Percentiles rank a stretch among this genome's conserved stretches.
Evolutionary conservation across 371 early-diverging fungal genomes (phyloP).

Genomic region (Gilbertella persicaria): DNA sequence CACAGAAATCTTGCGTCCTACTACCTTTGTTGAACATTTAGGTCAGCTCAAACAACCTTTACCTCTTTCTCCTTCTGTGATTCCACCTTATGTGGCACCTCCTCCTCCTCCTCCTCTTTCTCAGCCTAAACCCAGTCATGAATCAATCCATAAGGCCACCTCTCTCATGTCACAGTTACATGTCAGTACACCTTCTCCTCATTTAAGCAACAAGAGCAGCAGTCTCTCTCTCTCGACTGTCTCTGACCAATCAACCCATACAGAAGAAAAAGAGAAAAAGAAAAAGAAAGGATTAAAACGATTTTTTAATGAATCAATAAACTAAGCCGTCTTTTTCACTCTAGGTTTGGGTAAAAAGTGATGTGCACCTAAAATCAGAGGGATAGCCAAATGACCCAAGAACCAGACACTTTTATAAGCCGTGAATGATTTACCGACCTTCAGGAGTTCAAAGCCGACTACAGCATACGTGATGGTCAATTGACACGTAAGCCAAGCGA

Average conservation of each 20-base stretch:
- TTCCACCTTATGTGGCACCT: slow-evolving; percentile 47
- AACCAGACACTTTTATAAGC: slow-evolving; percentile 51
- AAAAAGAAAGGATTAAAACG: slow-evolving; percentile 47
- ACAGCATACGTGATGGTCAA: slow-evolving; percentile 34
- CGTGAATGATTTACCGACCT: slow-evolving; percentile 27
- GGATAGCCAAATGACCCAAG: slow-evolving; percentile 38
- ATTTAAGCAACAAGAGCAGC: slow-evolving; percentile 16
- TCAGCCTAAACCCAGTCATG: slow-evolving; percentile 20
- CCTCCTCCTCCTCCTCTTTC: slow-evolving; percentile 24
- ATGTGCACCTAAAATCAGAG: slow-evolving; percentile 25
- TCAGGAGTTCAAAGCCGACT: slow-evolving; percentile 46
- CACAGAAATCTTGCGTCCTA: slow-evolving; percentile 77
- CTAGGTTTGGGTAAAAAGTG: slow-evolving; percentile 23
- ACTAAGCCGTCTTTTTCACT: not conserved
- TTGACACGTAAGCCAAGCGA: slow-evolving; percentile 39
- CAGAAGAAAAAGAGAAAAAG: slow-evolving; percentile 17
- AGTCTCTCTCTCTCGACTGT: slow-evolving; percentile 9
- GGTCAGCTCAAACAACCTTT: slow-evolving; percentile 42
- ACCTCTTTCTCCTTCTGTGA: slow-evolving; percentile 23
- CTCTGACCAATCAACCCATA: slow-evolving; percentile 1
- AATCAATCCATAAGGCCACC: slow-evolving; percentile 16
- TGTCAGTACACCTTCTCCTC: slow-evolving; percentile 10
- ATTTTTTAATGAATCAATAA: slow-evolving; percentile 28
- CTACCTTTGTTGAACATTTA: slow-evolving; percentile 69
- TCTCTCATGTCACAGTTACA: slow-evolving; percentile 26